Evolutionary conservation across 2,329 filamentous ascomycete genomes (phyloP).

Genomic region (Neofusicoccum umdonicola): DNA sequence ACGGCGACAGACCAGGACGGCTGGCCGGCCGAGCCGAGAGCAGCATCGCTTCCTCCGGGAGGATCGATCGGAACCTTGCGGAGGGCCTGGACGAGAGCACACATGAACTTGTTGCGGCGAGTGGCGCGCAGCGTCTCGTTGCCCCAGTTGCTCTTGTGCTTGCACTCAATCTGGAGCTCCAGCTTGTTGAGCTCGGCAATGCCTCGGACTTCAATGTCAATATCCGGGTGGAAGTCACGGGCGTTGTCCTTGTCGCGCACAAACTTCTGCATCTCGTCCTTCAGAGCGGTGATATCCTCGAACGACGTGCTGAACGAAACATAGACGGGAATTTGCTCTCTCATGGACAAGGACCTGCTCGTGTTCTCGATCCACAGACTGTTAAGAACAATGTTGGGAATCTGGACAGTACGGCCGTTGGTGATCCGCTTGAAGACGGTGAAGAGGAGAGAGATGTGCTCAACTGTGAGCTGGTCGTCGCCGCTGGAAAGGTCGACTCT

Average conservation of each 20-base stretch:
- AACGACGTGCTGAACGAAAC: constrained; percentile 85
- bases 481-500: constrained; percentile 73
- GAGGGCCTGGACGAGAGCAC: constrained; percentile 79
- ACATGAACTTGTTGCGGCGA: constrained; percentile 94
- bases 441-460: constrained; percentile 91
- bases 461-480: constrained; percentile 71
- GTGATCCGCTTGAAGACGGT: constrained; percentile 85
- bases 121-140: constrained; percentile 77
- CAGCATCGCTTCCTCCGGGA: constrained; percentile 69
- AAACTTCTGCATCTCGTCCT: constrained; percentile 80
- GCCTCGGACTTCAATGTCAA: constrained; percentile 73
- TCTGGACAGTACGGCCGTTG: constrained; percentile 74
- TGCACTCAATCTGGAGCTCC: constrained; percentile 75
- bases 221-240: constrained; percentile 85
- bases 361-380: constrained; percentile 94
- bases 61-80: constrained; percentile 83
- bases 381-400: constrained; percentile 91
- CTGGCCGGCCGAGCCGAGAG: constrained; percentile 63
- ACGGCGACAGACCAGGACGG: constrained; percentile 80
- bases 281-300: constrained; percentile 83
- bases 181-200: constrained; percentile 87
- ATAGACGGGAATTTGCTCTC: constrained; percentile 75
- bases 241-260: constrained; percentile 79
- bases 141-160: constrained; percentile 69
- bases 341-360: constrained; percentile 87